These are phyloP conservation scores for Fusarium armeniacum DNA, from an alignment of 2,329 filamentous ascomycete genomes.

Conservation along the genomic window DNA sequence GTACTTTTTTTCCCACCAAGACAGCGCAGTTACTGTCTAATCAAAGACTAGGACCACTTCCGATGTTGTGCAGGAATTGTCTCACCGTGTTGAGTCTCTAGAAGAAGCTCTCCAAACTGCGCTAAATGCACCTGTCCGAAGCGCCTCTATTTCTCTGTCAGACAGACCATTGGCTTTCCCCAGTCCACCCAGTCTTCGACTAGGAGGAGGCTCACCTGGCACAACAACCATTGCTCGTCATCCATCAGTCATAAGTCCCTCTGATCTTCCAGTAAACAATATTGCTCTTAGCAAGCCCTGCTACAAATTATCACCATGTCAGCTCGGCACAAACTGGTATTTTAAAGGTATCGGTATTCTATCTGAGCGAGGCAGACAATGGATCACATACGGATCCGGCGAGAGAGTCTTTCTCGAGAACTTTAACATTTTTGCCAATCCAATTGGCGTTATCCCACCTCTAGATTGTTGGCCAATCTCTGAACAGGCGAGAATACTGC, in stretches of 20 bases:
- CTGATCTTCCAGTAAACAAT: slow-evolving; percentile 7
- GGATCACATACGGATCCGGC: slow-evolving; percentile 41
- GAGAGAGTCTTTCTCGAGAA: slow-evolving; percentile 40
- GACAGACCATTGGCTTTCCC: slow-evolving; percentile 13
- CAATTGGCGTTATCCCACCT: slow-evolving; percentile 6
- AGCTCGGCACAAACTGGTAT: slow-evolving; percentile 40
- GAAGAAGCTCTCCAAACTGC: slow-evolving; percentile 36
- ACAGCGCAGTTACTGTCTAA: background rate
- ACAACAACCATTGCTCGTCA: slow-evolving; percentile 1
- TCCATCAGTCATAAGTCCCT: slow-evolving; percentile 14
- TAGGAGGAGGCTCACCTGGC: slow-evolving; percentile 10
- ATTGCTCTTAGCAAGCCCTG: slow-evolving; percentile 8
- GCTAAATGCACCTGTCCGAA: slow-evolving; percentile 8
- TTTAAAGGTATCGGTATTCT: slow-evolving; percentile 41
- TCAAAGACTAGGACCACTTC: slow-evolving; percentile 23
- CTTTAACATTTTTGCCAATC: slow-evolving; percentile 32
- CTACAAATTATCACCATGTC: slow-evolving; percentile 29
- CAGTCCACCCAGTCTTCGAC: slow-evolving; percentile 13
- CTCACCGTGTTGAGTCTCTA: slow-evolving; percentile 38
- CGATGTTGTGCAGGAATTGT: slow-evolving; percentile 41
- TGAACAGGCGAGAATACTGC: slow-evolving; percentile 22
- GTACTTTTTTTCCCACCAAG: slow-evolving; percentile 8
- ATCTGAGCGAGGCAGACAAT: slow-evolving; percentile 32
- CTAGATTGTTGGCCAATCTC: slow-evolving; percentile 10
- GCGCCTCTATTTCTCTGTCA: slow-evolving; percentile 26